A percentile compares a stretch with the other conserved stretches of the same genome.
Evolutionary conservation across 805 yeast species (phyloP).

Genomic region (Sugiyamaella americana): DNA sequence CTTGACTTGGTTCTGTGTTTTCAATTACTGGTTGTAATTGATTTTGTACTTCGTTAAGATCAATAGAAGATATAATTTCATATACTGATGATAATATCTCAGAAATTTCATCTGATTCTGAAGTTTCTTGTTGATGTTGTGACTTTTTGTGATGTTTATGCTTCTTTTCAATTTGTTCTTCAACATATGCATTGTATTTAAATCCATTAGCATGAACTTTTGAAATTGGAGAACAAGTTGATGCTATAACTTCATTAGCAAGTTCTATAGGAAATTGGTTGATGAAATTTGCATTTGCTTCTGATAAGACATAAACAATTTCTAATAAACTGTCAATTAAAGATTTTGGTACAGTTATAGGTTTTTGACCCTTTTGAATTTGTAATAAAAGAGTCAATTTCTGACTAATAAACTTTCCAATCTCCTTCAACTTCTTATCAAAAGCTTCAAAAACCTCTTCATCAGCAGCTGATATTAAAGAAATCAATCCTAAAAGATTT

Average conservation of each 20-base stretch:
- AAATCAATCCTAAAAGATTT: slow-evolving; percentile 61
- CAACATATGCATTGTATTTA: slow-evolving; percentile 23
- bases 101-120: neutral
- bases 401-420: slow-evolving; percentile 6
- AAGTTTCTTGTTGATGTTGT: neutral
- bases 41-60: slow-evolving; percentile 11
- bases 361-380: neutral
- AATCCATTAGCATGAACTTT: slow-evolving; percentile 27
- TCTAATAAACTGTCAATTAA: slow-evolving; percentile 26
- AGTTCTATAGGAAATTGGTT: slow-evolving; percentile 9
- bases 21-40: slow-evolving; percentile 16
- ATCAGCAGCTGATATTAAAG: slow-evolving; percentile 55
- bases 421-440: slow-evolving; percentile 23
- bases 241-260: neutral
- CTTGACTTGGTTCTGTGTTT: slow-evolving; percentile 20
- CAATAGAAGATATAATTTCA: slow-evolving; percentile 11
- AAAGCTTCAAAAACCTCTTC: slow-evolving; percentile 48
- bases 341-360: slow-evolving; percentile 1
- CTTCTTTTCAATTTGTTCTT: neutral
- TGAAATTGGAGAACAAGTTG: slow-evolving; percentile 9
- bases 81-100: slow-evolving; percentile 16
- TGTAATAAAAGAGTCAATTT: neutral
- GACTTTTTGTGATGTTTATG: neutral
- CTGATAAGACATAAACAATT: slow-evolving; percentile 29
- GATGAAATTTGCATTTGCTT: slow-evolving; percentile 21